Conservation (phyloP, 768 basidiomycete genomes). For the Mycena vitilis region DNA sequence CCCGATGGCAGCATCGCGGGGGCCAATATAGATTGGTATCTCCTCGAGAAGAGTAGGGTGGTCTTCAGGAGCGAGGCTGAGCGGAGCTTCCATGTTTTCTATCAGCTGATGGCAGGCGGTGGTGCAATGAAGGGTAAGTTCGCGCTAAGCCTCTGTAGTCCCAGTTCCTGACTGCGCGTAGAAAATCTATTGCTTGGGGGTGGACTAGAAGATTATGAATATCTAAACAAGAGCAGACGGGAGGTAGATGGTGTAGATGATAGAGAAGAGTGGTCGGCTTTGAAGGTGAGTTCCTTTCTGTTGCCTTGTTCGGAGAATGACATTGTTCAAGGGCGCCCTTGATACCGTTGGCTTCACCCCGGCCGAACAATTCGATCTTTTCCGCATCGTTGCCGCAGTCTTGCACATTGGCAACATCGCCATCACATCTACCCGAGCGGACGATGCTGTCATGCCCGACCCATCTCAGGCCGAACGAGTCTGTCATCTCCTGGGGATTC, state of each 20-base stretch:
- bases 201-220: constrained; percentile 85
- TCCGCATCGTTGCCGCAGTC: constrained; percentile 93
- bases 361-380: constrained; percentile 90
- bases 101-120: constrained; percentile 89
- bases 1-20: constrained; percentile 95
- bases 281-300: constrained; percentile 65
- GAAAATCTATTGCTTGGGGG: constrained; percentile 82
- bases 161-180: constrained; percentile 21
- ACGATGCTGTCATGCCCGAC: constrained; percentile 83
- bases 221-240: constrained; percentile 87
- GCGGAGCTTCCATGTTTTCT: constrained; percentile 96
- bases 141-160: background rate
- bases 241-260: constrained; percentile 98
- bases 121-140: constrained; percentile 74
- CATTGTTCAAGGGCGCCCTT: constrained; percentile 72
- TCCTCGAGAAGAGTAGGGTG: constrained; percentile 97
- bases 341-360: constrained; percentile 90
- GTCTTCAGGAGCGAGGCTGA: constrained; percentile 90
- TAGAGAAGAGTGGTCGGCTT: constrained; percentile 83
- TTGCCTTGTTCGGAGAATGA: background rate
- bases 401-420: constrained; percentile 95
- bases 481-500: constrained; percentile 92
- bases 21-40: constrained; percentile 99
- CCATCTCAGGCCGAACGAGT: constrained; percentile 89
- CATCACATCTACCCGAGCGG: constrained; percentile 81